Evolutionary conservation across 2,329 filamentous ascomycete species (phyloP), one percentile per base, ranked within the genome.

Genomic region (Colletotrichum tofieldiae): DNA sequence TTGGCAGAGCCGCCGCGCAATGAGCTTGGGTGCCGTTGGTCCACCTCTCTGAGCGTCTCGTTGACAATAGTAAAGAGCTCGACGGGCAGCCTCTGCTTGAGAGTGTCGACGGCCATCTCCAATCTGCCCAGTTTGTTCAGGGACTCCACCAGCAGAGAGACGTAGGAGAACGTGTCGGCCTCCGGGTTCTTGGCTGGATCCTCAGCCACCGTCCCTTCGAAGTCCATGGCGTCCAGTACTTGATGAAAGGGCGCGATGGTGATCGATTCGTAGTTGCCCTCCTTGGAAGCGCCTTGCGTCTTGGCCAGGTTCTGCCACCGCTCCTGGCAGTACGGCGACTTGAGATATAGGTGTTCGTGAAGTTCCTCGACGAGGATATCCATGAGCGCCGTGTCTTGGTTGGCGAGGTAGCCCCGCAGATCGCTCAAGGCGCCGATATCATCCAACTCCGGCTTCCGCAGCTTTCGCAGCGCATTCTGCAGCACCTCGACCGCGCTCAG

Each of bases 331-430:
- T 99, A 99, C 0, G 96, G 96, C 4, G 96, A 98, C 81, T 98
- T 98, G 49, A 99, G 90, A 79, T 99, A 99, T 5, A 99, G 87
- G 82, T 99, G 96, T 80, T 97, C 96, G 80, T 99, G 96, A 43
- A 99, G 86, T 82, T 99, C 96, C 80, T 99, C 96, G n/a, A 98
- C 92, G 67, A 99, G 82, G 65, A 98, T 98, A 79, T 99, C 96
- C 78, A 96, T 96, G 74, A 99, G 84, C 0, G 94, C 90, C 37
- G 93, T 93, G 83, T 99, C 96, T 80, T 99, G 97, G 79, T 98
- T 98, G 71, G 92, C 92, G 70, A 99, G 90, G 78, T 98, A 98
- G 77, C 91, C 91, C 68, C 94, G 90, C 75, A 99, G 84, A 77
- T 99, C 96, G 69, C 90, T 92, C 77, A 99, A 85, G 9, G 95